These are phyloP conservation scores for Scenedesmus sp. DNA, from an alignment of 163 green algal genomes.

Conservation along the genomic window DNA sequence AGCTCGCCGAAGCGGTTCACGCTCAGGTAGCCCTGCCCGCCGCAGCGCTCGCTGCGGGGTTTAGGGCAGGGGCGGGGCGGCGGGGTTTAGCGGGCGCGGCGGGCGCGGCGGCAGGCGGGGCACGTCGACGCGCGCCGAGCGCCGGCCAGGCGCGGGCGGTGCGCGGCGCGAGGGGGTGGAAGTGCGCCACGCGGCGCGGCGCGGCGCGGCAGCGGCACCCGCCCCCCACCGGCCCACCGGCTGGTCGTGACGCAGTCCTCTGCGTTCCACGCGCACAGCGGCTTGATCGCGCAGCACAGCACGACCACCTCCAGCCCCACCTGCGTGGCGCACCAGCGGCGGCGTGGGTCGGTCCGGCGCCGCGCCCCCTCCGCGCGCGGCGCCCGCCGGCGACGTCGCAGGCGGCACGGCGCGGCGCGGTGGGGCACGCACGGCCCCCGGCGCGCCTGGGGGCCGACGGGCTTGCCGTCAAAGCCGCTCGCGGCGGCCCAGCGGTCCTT, in stretches of 20 bases:
- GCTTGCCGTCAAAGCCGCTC: constrained; percentile 75
- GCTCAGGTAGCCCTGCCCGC: constrained; percentile 83
- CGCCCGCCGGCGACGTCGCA: too few species aligned
- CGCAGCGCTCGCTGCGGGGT: constrained; percentile 46
- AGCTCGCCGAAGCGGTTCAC: constrained; percentile 90
- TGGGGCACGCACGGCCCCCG: too few species aligned
- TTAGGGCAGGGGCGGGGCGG: too few species aligned
- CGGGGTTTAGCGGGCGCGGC: too few species aligned
- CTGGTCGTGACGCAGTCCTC: constrained; percentile 54
- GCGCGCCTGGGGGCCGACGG: constrained; percentile 57
- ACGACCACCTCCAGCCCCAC: constrained; percentile 77
- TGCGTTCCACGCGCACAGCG: constrained; percentile 89
- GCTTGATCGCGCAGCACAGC: constrained; percentile 95
- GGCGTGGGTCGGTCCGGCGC: too few species aligned
- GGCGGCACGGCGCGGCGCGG: background rate
- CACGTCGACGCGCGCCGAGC: too few species aligned
- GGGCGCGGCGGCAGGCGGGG: too few species aligned
- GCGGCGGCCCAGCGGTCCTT: constrained; percentile 80
- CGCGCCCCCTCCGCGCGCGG: too few species aligned
- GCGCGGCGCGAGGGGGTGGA: too few species aligned
- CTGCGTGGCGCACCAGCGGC: constrained; percentile 12
- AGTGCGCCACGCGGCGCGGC: too few species aligned
- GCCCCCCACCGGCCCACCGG: constrained; percentile 4
- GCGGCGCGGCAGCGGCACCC: too few species aligned
- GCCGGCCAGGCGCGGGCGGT: too few species aligned